These are phyloP conservation scores for Gentiana dahurica DNA, from an alignment of 257 asterid species.

Conservation along the genomic window DNA sequence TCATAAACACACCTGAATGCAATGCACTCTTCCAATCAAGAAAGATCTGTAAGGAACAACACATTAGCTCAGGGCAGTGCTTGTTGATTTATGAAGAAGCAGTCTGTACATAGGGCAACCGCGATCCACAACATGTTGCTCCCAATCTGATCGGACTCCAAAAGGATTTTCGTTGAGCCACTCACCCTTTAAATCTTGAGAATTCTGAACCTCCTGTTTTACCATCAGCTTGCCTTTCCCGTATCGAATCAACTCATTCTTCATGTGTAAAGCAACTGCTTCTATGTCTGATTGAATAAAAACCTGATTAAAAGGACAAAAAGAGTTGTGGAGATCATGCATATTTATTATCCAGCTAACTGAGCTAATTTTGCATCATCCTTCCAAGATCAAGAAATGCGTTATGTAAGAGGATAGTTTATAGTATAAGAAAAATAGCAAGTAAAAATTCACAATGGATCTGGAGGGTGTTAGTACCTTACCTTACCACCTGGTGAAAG, in stretches of 20 bases:
- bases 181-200: slow-evolving; percentile 9
- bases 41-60: too few relatives aligned
- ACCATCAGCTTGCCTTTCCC: slow-evolving; percentile 55
- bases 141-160: slow-evolving; percentile 89
- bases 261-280: slow-evolving; percentile 70
- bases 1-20: too few relatives aligned
- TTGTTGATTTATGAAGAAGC: slow-evolving; percentile 37
- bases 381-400: too few relatives aligned
- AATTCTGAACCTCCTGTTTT: slow-evolving; percentile 15
- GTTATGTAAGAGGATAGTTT: too few relatives aligned
- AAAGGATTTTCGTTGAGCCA: slow-evolving; percentile 82
- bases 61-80: neutral
- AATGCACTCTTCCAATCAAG: too few relatives aligned
- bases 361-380: too few relatives aligned
- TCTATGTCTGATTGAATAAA: slow-evolving; percentile 89
- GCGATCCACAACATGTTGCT: slow-evolving; percentile 63
- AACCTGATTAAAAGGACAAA: slow-evolving; percentile 30
- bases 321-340: too few relatives aligned
- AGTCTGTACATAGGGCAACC: slow-evolving; percentile 81
- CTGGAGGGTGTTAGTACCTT: slow-evolving; percentile 5
- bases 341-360: too few relatives aligned
- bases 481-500: slow-evolving; percentile 67
- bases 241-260: slow-evolving; percentile 44
- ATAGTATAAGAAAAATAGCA: too few relatives aligned
- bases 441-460: neutral